Evolutionary conservation across 805 yeast genomes (phyloP), one percentile per base, ranked within the genome.

Genomic region (Priceomyces carsonii): DNA sequence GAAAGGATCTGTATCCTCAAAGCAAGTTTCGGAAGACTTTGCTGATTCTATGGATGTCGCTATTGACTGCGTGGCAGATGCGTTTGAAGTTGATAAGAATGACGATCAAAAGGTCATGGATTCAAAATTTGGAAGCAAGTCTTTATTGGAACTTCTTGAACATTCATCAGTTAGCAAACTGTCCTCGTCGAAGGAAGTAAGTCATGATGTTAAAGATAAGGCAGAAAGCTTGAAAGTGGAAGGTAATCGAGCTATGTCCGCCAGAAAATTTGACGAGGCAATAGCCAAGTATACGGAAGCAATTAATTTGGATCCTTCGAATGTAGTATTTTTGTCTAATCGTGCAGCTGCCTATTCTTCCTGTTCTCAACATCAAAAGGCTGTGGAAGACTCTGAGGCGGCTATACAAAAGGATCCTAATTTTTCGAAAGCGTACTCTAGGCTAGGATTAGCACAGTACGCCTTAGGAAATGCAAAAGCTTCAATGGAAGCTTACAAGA

Each of bases 281-380:
- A 73, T 88, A 35, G 75, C 72, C 16, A 79, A 82, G 47, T 93
- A 93, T 63, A 75, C 95, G 6, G 79, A 77, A 36, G 98, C 98
- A 8, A 77, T 93, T 48, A 77, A 64, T 16, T 62, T 82, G 42
- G 71, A 80, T 45, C 79, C 89, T 36, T 60, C 72, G 12, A 89
- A 88, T 58, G 89, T 90, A 12, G 86, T 93, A 14, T 93, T 82
- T 62, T 78, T 76, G 43, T 89, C 98, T 22, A 93, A 93, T 67
- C 80, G 99, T 56, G 98, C 99, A 9, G 99, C 99, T 27, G 98
- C 98, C 3, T 80, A 85, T 63, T 85, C 95, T 8, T 86, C 96
- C 5, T 53, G 76, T 19, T 75, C 79, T 44, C 69, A 88, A 42
- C 90, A 85, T 55, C 83, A 78, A 10, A 67, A 75, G 43, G 98